These are phyloP conservation scores for Ambrosia trifida DNA, from an alignment of 129 eudicot species.

Conservation along the genomic window DNA sequence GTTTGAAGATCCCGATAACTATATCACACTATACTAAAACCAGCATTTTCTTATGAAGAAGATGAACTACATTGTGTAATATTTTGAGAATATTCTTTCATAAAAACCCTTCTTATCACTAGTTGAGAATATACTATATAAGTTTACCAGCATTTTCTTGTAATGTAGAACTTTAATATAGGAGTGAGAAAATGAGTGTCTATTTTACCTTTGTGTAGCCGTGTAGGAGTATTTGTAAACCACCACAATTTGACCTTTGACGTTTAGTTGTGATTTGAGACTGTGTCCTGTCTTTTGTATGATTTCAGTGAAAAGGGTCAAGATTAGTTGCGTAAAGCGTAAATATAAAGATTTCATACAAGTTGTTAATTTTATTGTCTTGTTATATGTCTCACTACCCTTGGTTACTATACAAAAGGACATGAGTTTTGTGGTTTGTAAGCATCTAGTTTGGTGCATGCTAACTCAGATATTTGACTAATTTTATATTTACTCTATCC, in stretches of 20 bases:
- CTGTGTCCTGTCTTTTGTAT: not conserved
- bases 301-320: not conserved
- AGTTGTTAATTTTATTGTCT: not conserved
- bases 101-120: not conserved
- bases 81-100: not conserved
- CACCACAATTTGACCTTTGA: not conserved
- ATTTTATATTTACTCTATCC: slow-evolving; percentile 25
- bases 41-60: not conserved
- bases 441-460: not conserved
- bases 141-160: too few relatives aligned
- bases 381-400: not conserved
- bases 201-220: not conserved
- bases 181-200: not conserved
- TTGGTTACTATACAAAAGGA: not conserved
- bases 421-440: slow-evolving; percentile 1
- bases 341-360: slow-evolving; percentile 2
- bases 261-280: slow-evolving; percentile 5
- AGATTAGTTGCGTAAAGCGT: not conserved
- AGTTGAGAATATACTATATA: too few relatives aligned
- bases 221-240: not conserved
- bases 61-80: not conserved
- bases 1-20: not conserved
- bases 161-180: not conserved
- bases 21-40: not conserved
- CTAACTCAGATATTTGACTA: slow-evolving; percentile 1